Conservation (phyloP, 495 filamentous ascomycete species). For the Gamarada debralockiae region DNA sequence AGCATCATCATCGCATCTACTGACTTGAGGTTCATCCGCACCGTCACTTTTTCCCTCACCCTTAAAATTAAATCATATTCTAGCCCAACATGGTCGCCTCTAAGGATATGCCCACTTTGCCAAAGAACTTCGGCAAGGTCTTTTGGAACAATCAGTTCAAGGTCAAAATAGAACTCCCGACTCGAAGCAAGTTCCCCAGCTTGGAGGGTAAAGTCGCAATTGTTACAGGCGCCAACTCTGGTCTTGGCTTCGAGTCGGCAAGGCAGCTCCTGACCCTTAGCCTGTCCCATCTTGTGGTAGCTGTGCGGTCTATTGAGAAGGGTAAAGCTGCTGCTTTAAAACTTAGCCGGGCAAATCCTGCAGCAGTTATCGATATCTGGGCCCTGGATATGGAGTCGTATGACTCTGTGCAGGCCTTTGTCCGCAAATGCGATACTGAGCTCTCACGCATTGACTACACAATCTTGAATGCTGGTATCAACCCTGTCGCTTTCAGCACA, state of each 20-base stretch:
- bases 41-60: too few species aligned
- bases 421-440: conserved; percentile 19
- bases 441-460: conserved; percentile 37
- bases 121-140: too few species aligned
- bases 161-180: too few species aligned
- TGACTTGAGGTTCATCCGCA: too few species aligned
- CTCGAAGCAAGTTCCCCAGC: too few species aligned
- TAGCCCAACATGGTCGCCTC: too few species aligned
- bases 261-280: conserved; percentile 40
- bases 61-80: too few species aligned
- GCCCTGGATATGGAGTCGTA: conserved; percentile 46
- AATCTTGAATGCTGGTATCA: conserved; percentile 49
- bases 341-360: conserved; percentile 30
- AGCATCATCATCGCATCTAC: too few species aligned
- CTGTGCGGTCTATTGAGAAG: conserved; percentile 42
- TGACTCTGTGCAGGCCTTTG: conserved; percentile 42
- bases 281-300: conserved; percentile 47
- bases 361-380: conserved; percentile 44
- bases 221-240: conserved; percentile 48
- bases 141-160: too few species aligned
- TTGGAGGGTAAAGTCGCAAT: conserved; percentile 40
- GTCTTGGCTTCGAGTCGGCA: conserved; percentile 45
- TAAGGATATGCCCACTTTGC: too few species aligned
- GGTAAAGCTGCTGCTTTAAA: conserved; percentile 39
- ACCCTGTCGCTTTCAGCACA: conserved; percentile 24